These are phyloP conservation scores for Mycena olivaceomarginata DNA, from an alignment of 768 basidiomycete genomes.

Conservation along the genomic window DNA sequence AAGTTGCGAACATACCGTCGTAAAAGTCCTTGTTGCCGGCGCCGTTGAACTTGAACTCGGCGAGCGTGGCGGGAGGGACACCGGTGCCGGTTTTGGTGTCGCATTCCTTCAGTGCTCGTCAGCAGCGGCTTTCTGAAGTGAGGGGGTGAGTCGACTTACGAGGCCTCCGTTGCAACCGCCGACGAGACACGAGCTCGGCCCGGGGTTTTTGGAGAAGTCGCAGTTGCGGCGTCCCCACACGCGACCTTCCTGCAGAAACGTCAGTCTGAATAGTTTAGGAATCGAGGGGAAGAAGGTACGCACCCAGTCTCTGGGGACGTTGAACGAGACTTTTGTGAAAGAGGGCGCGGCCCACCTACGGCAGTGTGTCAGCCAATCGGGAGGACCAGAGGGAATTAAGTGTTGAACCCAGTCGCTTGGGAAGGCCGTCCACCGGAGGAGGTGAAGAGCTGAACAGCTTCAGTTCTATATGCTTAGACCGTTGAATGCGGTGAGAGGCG, in stretches of 20 bases:
- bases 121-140: conserved; percentile 38
- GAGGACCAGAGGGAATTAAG: conserved; percentile 16
- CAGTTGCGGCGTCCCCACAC: conserved; percentile 71
- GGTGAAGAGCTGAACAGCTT: conserved; percentile 34
- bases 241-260: conserved; percentile 53
- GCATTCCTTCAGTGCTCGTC: conserved; percentile 15
- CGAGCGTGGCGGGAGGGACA: conserved; percentile 47
- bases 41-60: conserved; percentile 63
- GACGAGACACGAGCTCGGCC: conserved; percentile 61
- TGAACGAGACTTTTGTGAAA: conserved; percentile 14
- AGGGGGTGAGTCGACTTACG: conserved; percentile 56
- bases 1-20: conserved; percentile 54
- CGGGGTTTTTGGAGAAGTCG: conserved; percentile 60
- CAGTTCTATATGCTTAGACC: conserved; percentile 19
- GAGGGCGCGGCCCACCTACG: conserved; percentile 17
- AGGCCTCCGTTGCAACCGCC: conserved; percentile 70
- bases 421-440: conserved; percentile 33
- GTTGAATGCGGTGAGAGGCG: neutral
- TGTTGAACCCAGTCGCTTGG: conserved; percentile 33
- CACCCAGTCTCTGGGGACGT: conserved; percentile 26
- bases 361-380: conserved; percentile 15
- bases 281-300: neutral
- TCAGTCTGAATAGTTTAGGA: neutral
- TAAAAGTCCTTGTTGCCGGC: conserved; percentile 58
- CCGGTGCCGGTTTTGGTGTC: conserved; percentile 45